Evolutionary conservation across 192 early-diverging fungal genomes (phyloP), one percentile per base, ranked within the genome.

Genomic region (Linnemannia zychae): DNA sequence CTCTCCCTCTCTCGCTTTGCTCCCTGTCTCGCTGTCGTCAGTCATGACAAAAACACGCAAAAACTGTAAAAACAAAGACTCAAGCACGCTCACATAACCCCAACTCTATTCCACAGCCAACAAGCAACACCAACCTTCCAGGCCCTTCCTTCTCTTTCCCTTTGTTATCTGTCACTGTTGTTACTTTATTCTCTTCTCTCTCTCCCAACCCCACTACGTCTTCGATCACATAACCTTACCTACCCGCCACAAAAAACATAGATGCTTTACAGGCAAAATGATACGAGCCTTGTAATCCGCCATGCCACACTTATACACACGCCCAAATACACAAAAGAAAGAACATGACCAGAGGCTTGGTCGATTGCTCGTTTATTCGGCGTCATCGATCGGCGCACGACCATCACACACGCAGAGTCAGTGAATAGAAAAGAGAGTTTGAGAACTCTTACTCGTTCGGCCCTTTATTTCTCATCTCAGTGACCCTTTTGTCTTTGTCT

Each of bases 301-400:
- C 40, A 6, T 6, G 4, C 3, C 40, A 44, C 40, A 44, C 40
- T 44, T 9, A 44, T n/a, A n/a, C n/a, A n/a, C n/a, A n/a, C n/a
- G n/a, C n/a, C n/a, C n/a, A n/a, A n/a, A n/a, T n/a, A n/a, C n/a
- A n/a, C n/a, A n/a, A n/a, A n/a, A n/a, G n/a, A n/a, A n/a, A n/a
- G 9, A 44, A 44, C 9, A 44, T 44, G 9, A 63, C 57, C 57
- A 63, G 0, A 28, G 24, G 31, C 7, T 63, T 24, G 57, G 57
- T 31, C 57, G 57, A 63, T 31, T 63, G 13, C 15, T 63, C 28
- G 57, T 17, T 49, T 17, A 17, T 11, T 15, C 5, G 9, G 24
- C 57, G 57, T 63, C 57, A 63, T 63, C 57, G 57, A 63, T 63
- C 57, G 57, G 57, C 15, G 57, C 57, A 63, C 57, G 57, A 63